These are phyloP conservation scores for Curvularia eragrostidis DNA, from an alignment of 2,329 filamentous ascomycete species.

Conservation along the genomic window DNA sequence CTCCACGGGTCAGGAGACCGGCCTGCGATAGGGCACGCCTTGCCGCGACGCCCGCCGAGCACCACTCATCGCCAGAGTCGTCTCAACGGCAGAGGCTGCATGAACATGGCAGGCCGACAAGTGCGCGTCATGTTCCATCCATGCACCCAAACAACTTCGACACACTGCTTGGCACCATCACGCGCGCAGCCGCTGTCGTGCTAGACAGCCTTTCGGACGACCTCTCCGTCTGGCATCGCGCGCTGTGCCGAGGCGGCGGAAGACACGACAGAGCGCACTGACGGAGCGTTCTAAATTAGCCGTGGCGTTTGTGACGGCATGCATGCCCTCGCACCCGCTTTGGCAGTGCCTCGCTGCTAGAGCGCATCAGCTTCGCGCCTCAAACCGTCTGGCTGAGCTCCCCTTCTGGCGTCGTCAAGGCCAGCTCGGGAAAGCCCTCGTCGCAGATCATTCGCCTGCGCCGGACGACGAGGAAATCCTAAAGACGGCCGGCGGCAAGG, in stretches of 20 bases:
- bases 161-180: constrained; percentile 9
- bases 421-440: constrained; percentile 38
- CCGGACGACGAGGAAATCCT: constrained; percentile 39
- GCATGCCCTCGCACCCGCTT: not conserved
- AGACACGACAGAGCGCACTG: constrained; percentile 15
- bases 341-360: constrained; percentile 9
- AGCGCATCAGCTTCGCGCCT: not conserved
- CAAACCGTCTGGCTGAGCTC: not conserved
- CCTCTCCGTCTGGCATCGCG: constrained; percentile 12
- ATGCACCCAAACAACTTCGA: not conserved
- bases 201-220: constrained; percentile 15
- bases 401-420: constrained; percentile 36
- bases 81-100: constrained; percentile 37
- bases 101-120: constrained; percentile 34
- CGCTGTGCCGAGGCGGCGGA: constrained; percentile 16
- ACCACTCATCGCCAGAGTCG: constrained; percentile 21
- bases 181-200: constrained; percentile 14
- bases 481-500: constrained; percentile 38
- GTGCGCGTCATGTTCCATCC: constrained; percentile 14
- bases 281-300: constrained; percentile 15
- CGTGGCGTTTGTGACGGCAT: constrained; percentile 7
- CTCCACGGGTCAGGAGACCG: constrained; percentile 28
- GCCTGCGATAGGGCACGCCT: constrained; percentile 28
- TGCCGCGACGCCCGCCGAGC: constrained; percentile 28
- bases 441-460: constrained; percentile 42